Base-by-base conservation (phyloP, 352 stramenopile genomes). In the Phytophthora agathidicida region DNA sequence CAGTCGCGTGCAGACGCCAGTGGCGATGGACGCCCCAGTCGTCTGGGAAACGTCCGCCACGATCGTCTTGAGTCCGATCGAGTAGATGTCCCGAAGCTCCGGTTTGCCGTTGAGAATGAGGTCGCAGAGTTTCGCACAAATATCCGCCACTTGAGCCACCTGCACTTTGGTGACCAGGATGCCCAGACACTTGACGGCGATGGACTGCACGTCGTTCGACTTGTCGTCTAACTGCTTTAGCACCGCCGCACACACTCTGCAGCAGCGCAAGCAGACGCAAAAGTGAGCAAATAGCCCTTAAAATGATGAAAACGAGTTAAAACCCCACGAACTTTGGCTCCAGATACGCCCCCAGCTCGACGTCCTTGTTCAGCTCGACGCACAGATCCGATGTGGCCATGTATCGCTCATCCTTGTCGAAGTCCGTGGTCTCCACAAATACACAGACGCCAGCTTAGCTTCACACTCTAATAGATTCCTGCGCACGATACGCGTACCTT, bases 341-440 rank as follows among this genome's bases (percentile, higher is more conserved):
- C 14, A 96, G 71, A 60, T 88, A 91, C 51, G 73, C 44, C 24
- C 82, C 90, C 37, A 98, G 71, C 49, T 97, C 92, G 36, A 93
- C 71, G 71, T 98, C 94, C 74, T 98, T 96, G 62, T 90, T 82
- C 27, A 99, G 88, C 50, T 98, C 92, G 32, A 91, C 93, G 73
- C 96, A 99, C 36, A 99, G 83, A 77, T 99, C 97, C 20, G 91
- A 98, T 16, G 97, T 99, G 27, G 97, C 97, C 97, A 99, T 99
- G 80, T 99, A 99, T 22, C 97, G 95, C 79, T 99, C 97, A 91
- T 99, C 97, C 73, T 99, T 98, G 84, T 98, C 91, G 58, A 92
- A 96, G 52, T 94, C 82, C 33, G 80, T 92, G 16, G 84, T 93
- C 84, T 93, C 33, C n/a, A 17, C 3, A n/a, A n/a, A 38, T 8